Percentiles rank a stretch among this genome's conserved stretches.
Evolutionary conservation across 176 grass and related monocot species (phyloP).

Genomic region (Luzula sylvatica): DNA sequence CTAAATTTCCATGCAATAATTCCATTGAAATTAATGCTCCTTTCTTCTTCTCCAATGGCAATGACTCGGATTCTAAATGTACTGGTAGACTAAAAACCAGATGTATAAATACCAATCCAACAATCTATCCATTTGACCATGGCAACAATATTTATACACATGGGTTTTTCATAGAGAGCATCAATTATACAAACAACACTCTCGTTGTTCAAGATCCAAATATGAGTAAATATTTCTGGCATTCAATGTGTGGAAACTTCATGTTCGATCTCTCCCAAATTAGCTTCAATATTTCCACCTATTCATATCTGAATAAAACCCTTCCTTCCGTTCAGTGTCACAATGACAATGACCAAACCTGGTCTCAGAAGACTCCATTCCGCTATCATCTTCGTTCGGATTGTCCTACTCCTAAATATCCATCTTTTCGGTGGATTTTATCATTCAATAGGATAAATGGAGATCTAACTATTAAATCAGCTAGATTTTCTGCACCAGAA

Average conservation of each 20-base stretch:
- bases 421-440: neutral
- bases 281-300: neutral
- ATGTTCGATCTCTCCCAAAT: neutral
- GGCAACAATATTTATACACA: too few species aligned
- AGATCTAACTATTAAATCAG: neutral
- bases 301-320: neutral
- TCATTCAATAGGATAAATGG: neutral
- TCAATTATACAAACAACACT: neutral
- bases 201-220: neutral
- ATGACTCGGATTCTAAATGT: neutral
- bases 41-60: neutral
- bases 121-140: too few species aligned
- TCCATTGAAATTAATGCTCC: neutral
- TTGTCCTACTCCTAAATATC: neutral
- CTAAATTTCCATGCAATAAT: neutral
- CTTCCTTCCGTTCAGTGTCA: neutral
- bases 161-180: neutral
- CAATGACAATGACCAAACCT: neutral
- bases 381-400: neutral
- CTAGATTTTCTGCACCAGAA: neutral
- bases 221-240: neutral
- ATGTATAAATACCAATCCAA: too few species aligned
- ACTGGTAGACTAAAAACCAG: too few species aligned
- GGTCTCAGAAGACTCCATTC: neutral
- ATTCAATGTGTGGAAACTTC: conserved; percentile 9